These are phyloP conservation scores for Leccinum fallax DNA, from an alignment of 1,284 basidiomycete genomes.

Conservation along the genomic window DNA sequence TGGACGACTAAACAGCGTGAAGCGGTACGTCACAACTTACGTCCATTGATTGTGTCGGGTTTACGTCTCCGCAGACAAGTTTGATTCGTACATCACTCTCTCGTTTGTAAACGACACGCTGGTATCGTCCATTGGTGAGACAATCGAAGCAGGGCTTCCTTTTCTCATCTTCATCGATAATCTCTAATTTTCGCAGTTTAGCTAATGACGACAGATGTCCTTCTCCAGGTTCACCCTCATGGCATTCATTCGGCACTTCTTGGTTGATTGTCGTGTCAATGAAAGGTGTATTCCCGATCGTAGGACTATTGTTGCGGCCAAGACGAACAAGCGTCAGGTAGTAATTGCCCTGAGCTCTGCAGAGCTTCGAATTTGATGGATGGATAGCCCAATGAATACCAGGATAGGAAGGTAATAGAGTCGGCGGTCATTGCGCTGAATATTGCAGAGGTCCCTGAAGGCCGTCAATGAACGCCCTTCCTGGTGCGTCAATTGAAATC, in stretches of 20 bases:
- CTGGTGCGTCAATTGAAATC: slow-evolving; percentile 57
- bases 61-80: slow-evolving; percentile 59
- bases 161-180: slow-evolving; percentile 61
- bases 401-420: slow-evolving; percentile 95
- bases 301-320: slow-evolving; percentile 85
- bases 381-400: slow-evolving; percentile 64
- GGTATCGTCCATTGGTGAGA: slow-evolving; percentile 93
- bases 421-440: slow-evolving; percentile 89
- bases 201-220: slow-evolving; percentile 88
- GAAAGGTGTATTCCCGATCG: slow-evolving; percentile 87
- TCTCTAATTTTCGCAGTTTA: slow-evolving; percentile 90
- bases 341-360: slow-evolving; percentile 91
- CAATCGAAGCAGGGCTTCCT: slow-evolving; percentile 96
- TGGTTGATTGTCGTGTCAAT: slow-evolving; percentile 85
- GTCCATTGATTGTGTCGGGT: background rate
- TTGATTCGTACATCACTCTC: slow-evolving; percentile 93
- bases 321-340: slow-evolving; percentile 94
- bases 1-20: slow-evolving; percentile 92
- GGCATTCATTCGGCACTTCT: slow-evolving; percentile 86
- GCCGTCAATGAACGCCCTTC: slow-evolving; percentile 90
- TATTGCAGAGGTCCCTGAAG: slow-evolving; percentile 33
- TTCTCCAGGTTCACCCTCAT: slow-evolving; percentile 93
- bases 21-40: slow-evolving; percentile 62
- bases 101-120: slow-evolving; percentile 97
- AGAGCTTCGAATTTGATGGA: slow-evolving; percentile 96